Conservation (phyloP, 225 moss, liverwort and hornwort genomes). For the Lunularia cruciata region DNA sequence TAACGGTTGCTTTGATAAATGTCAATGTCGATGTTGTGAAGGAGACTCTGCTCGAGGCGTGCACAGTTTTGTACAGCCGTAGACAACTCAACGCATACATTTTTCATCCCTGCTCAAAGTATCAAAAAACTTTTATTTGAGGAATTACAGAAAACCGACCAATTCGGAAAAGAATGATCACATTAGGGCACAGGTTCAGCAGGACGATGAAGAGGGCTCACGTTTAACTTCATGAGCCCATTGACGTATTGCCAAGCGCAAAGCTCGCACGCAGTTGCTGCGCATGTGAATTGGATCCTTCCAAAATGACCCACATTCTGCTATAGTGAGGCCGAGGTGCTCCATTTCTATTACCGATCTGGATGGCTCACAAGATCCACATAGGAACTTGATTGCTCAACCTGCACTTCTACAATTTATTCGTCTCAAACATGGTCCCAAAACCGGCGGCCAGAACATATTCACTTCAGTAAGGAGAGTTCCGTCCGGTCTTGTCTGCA, state of each 20-base stretch:
- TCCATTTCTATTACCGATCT: too few relatives aligned
- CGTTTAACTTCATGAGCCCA: constrained; percentile 78
- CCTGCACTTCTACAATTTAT: too few relatives aligned
- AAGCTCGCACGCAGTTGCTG: constrained; percentile 55
- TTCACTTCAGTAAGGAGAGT: too few relatives aligned
- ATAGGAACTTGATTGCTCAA: too few relatives aligned
- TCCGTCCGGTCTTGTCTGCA: too few relatives aligned
- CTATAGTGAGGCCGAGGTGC: constrained; percentile 37
- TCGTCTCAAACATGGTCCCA: too few relatives aligned
- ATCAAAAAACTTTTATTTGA: background rate
- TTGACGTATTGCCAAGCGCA: constrained; percentile 71
- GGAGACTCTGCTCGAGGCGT: constrained; percentile 71
- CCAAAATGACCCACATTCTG: constrained; percentile 62
- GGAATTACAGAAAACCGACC: background rate
- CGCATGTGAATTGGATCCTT: constrained; percentile 70
- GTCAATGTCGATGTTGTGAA: constrained; percentile 67
- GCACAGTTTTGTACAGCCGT: constrained; percentile 83
- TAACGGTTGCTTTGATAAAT: constrained; percentile 87
- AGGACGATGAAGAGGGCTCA: constrained; percentile 11
- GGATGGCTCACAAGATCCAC: too few relatives aligned
- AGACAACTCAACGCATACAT: constrained; percentile 68
- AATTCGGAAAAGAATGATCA: background rate
- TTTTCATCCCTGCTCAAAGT: constrained; percentile 59
- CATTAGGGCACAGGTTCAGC: background rate
- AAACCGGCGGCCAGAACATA: too few relatives aligned